Base-by-base conservation (phyloP, 108 stramenopile species). In the Cyclotella baltica region DNA sequence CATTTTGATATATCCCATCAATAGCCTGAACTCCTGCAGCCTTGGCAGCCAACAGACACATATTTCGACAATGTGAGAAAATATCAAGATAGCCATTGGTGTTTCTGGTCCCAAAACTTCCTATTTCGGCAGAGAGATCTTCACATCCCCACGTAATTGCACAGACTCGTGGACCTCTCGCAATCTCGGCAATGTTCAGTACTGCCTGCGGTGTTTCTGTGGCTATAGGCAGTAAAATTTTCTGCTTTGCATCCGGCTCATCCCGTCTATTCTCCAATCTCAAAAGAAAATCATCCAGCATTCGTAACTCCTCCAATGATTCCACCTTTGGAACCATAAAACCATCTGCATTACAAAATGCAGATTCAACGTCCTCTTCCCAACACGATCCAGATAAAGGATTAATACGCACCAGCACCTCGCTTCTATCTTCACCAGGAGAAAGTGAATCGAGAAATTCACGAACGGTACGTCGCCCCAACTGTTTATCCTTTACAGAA, bases 301-400 rank as follows among this genome's bases (percentile, higher is more conserved):
- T 30, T 8, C 25, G 18, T 10, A 83, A 51, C 35, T 83, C 81
- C 27, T 83, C 75, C 6, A 43, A 30, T 40, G 75, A 58, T 56
- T 83, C 81, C n/a, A 83, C 81, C 64, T 83, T 83, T 29, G 81
- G 81, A 16, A 83, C 63, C 81, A 83, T 67, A 57, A 76, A 83
- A 10, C 81, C 81, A 72, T 83, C 81, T 13, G 56, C 75, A 30
- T 67, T 66, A 16, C 30, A 20, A 48, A 72, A 72, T 22, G 68
- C 65, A 0, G 74, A 40, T 4, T 58, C 48, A 11, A 83, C 6
- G 51, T 83, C 81, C 5, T 76, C 65, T 61, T 53, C 62, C 81
- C 81, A 83, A 56, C 63, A 11, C n/a, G 46, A 46, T n/a, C 64
- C 62, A 0, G 75, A 72, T 0, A 83, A 40, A 22, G 81, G 81